Base-by-base conservation (phyloP, 139 green algal genomes). In the Micromonas commoda region DNA sequence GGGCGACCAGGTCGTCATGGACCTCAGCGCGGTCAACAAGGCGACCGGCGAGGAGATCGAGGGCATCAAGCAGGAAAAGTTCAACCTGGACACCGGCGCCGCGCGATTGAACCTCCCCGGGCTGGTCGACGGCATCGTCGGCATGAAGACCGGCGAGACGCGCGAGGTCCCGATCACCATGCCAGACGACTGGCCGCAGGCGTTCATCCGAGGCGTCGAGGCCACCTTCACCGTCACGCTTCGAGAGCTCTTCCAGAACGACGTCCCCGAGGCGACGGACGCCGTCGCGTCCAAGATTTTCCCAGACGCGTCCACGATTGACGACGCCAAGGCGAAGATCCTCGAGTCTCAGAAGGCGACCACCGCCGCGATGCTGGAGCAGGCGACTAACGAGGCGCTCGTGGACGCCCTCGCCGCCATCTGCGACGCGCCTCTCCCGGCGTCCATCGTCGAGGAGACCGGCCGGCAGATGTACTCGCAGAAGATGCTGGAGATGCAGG, bases 141-240 rank as follows among this genome's bases (percentile, higher is more conserved):
- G 71, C 1, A 77, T 77, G 52, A 45, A 69, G 45, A 1, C 21
- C 0, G 53, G 53, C 0, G 71, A 77, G 52, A 24, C 67, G 71
- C 60, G 61, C 28, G 21, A 21, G 21, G 45, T 77, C 51, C 21
- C 24, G 3, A 57, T 67, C 3, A 52, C 29, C 19, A 61, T 77
- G 21, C 71, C 71, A 26, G 28, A 51, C n/a, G 52, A 68, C 33
- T 77, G 71, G 71, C 31, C 52, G 2, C 28, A 52, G 26, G 31
- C 52, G 23, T 67, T 32, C 19, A 24, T 77, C 20, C 29, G 28
- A 1, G 51, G 29, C n/a, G 32, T 53, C 29, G 51, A 24, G 1
- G 71, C 71, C 1, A 19, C n/a, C 16, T 77, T 77, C 53, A 77
- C 71, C 45, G 53, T 77, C 23, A 68, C 24, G 5, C 39, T 77